Conservation (phyloP, 2,329 filamentous ascomycete genomes). For the Fulvia fulva region DNA sequence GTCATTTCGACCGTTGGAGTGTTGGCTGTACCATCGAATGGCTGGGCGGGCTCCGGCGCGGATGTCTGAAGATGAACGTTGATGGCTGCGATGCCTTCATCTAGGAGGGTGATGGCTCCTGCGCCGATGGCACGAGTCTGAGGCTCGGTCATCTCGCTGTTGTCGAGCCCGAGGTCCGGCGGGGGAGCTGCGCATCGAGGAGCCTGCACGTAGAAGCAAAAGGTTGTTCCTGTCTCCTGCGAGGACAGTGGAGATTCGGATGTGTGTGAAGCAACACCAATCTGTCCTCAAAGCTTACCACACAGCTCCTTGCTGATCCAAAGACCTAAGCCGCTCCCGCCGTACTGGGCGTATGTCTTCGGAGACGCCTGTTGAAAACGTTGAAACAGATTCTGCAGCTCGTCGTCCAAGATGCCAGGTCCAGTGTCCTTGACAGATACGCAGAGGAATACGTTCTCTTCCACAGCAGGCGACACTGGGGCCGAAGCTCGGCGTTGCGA, state of each 20-base stretch:
- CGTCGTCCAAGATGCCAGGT: constrained; percentile 36
- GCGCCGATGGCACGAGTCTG: not conserved
- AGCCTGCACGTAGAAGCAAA: constrained; percentile 69
- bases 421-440: constrained; percentile 38
- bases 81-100: constrained; percentile 2
- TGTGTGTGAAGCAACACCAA: constrained; percentile 55
- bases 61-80: not conserved
- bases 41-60: not conserved
- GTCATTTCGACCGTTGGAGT: not conserved
- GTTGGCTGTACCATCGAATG: not conserved
- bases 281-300: constrained; percentile 66
- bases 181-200: constrained; percentile 45
- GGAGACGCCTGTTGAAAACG: constrained; percentile 66
- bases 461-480: constrained; percentile 16
- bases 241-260: not conserved
- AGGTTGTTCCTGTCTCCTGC: constrained; percentile 58
- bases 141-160: not conserved
- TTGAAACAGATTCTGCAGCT: constrained; percentile 55
- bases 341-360: constrained; percentile 65
- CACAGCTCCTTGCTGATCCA: constrained; percentile 66
- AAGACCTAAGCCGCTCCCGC: constrained; percentile 65
- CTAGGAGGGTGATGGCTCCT: not conserved
- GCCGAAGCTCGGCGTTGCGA: constrained; percentile 11
- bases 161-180: too few species aligned
- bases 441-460: constrained; percentile 31